Evolutionary conservation across 2,329 filamentous ascomycete species (phyloP), one percentile per base, ranked within the genome.

Genomic region (Diplodia scrobiculata): DNA sequence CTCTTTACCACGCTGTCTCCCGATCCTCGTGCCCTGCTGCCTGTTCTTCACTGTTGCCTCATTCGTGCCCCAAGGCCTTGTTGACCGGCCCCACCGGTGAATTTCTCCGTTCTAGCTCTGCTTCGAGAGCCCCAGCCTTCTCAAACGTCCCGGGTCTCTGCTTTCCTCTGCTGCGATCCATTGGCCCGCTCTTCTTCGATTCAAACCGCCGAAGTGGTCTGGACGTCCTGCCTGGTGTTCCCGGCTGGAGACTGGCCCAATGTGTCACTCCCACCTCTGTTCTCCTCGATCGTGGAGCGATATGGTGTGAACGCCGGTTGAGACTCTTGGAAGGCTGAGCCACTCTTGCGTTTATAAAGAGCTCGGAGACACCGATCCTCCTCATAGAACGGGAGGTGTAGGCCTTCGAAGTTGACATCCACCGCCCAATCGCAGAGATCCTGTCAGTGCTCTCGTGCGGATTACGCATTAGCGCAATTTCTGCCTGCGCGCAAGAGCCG

Each of bases 381-480:
- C 14, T 29, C 45, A 11, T 32, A 29, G 17, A 32, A 29, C 27
- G 17, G 45, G 21, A 62, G 58, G 45, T 47, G 27, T 25, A 34
- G 29, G 9, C 58, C 27, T 17, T 25, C 36, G 25, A 17, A 36
- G 19, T 62, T 36, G 58, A 62, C 45, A 9, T 36, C 45, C 25
- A 14, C 14, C n/a, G 17, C 7, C 58, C 41, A 48, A 51, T 50
- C 25, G 21, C 55, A 62, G 58, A 50, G 13, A 5, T n/a, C 58
- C 29, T 29, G 13, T 62, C 58, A 6, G 36, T 34, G 36, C 6
- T 29, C 41, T 41, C n/a, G 55, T 29, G 25, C 25, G 50, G 29
- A 27, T 32, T 27, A 53, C 55, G n/a, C 58, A 21, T 41, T 62
- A 62, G 45, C 58, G 58, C 58, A 32, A 32, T 50, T 50, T 62